Base-by-base conservation (phyloP, 306 rosid species). In the Dicorynia guianensis region DNA sequence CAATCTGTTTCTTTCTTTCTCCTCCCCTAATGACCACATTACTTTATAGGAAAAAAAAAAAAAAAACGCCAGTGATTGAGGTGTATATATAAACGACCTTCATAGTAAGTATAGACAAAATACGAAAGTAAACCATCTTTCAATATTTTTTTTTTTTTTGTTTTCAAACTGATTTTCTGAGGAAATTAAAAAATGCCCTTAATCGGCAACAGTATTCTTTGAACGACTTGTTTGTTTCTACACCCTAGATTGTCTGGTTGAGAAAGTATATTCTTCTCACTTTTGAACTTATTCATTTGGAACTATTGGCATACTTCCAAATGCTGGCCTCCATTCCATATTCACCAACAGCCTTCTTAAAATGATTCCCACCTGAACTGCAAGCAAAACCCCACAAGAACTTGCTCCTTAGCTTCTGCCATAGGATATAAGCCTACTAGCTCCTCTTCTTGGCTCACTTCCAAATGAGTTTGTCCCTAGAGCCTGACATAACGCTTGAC, bases 281-380 rank as follows among this genome's bases (percentile, higher is more conserved):
- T 15, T 25, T 71, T 78, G 77, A 39, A 78, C 59, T 17, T 17
- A n/a, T 70, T 60, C 77, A 63, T 78, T 44, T 78, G 71, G 67
- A 70, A 5, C 18, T 61, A 33, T 54, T 49, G 52, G 33, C 76
- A 68, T 56, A 17, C 53, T 53, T 78, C 77, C 60, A 71, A 78
- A 34, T 70, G 82, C 63, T 62, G 48, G 30, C 49, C 11, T 46
- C 18, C 66, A 38, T 25, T n/a, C 10, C 5, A 17, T 11, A 4
- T 11, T 34, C 65, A 52, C 13, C 55, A 8, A 5, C 10, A 15
- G 12, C 44, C 65, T 52, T 52, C 64, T 48, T 34, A 50, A 53
- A 55, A n/a, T 4, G 3, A 66, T 71, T 40, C 72, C 65, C 63
- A 3, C 15, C 7, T 20, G 55, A 40, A n/a, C 18, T 20, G 42